phyloP scores from a whole-genome alignment of 441 rosid species.

The Erodium texanum region DNA sequence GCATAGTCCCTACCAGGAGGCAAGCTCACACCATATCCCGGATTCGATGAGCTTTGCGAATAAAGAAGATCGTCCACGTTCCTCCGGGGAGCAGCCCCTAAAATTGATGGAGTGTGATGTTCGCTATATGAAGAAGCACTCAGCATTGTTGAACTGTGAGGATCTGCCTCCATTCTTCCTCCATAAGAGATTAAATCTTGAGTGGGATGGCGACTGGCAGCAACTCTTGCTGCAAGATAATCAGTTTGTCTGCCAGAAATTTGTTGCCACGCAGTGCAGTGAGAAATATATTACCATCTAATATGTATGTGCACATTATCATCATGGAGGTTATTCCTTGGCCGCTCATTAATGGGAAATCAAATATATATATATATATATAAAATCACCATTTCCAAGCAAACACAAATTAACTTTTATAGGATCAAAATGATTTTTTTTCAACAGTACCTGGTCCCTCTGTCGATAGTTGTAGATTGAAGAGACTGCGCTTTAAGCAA shows the following conservation, averaged over 20 bases:
- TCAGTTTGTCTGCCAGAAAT: slow-evolving; percentile 99
- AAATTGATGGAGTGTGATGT: slow-evolving; percentile 67
- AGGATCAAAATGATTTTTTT: slow-evolving; percentile 7
- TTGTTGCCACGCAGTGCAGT: slow-evolving; percentile 71
- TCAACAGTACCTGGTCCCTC: slow-evolving; percentile 60
- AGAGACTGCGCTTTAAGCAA: slow-evolving; percentile 62
- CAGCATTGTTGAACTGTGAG: slow-evolving; percentile 56
- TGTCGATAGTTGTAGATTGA: slow-evolving; percentile 64
- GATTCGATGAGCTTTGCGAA: slow-evolving; percentile 65
- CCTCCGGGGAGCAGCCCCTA: slow-evolving; percentile 90
- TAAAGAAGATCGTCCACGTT: slow-evolving; percentile 69
- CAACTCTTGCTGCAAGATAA: slow-evolving; percentile 88
- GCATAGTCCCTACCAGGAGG: slow-evolving; percentile 99
- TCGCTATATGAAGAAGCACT: slow-evolving; percentile 57
- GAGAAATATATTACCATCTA: slow-evolving; percentile 41
- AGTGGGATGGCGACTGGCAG: slow-evolving; percentile 57
- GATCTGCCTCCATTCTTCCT: slow-evolving; percentile 76
- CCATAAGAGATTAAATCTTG: slow-evolving; percentile 74
- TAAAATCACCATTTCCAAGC: slow-evolving; percentile 17
- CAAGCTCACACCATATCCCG: slow-evolving; percentile 97
- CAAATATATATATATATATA: slow-evolving; percentile 5
- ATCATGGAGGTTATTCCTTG: slow-evolving; percentile 24
- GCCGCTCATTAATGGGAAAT: slow-evolving; percentile 17
- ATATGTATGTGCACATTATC: slow-evolving; percentile 27
- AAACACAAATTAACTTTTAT: slow-evolving; percentile 20